Conservation (phyloP, 225 moss, liverwort and hornwort genomes). For the Sphagnum tenellum region DNA sequence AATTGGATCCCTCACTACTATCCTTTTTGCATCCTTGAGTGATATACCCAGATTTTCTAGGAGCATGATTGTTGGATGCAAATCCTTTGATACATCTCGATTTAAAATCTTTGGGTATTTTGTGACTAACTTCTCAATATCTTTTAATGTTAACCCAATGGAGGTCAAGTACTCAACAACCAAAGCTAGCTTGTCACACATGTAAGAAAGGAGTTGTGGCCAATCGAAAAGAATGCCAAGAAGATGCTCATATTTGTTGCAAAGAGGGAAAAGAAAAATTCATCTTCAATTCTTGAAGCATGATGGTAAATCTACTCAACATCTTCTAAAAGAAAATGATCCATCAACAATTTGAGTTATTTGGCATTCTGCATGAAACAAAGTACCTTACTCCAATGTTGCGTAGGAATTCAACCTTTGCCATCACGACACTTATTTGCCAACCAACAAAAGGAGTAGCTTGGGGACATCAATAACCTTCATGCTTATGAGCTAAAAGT, state of each 20-base stretch:
- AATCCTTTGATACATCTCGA: conserved; percentile 26
- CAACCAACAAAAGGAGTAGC: conserved; percentile 31
- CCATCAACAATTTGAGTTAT: no score
- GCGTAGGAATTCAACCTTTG: conserved; percentile 50
- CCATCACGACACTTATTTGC: conserved; percentile 41
- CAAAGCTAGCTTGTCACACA: conserved; percentile 26
- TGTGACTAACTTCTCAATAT: conserved; percentile 43
- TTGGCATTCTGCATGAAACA: no score
- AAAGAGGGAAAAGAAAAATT: no score
- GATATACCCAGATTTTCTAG: conserved; percentile 27
- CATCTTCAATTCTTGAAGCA: no score
- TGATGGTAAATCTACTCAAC: no score
- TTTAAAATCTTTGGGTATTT: conserved; percentile 45
- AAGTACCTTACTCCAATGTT: conserved; percentile 32
- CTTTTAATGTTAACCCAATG: conserved; percentile 32
- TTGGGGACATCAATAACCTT: conserved; percentile 42
- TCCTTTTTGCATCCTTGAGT: conserved; percentile 32
- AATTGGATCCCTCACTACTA: conserved; percentile 43
- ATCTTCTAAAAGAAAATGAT: no score
- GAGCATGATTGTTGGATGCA: conserved; percentile 18
- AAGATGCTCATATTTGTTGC: conserved; percentile 11
- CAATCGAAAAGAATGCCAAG: conserved; percentile 36
- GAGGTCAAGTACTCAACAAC: conserved; percentile 38
- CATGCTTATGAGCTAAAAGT: conserved; percentile 52
- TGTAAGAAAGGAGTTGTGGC: conserved; percentile 41